phyloP scores from a whole-genome alignment of 2,329 filamentous ascomycete genomes.

The Myotisia sp. region DNA sequence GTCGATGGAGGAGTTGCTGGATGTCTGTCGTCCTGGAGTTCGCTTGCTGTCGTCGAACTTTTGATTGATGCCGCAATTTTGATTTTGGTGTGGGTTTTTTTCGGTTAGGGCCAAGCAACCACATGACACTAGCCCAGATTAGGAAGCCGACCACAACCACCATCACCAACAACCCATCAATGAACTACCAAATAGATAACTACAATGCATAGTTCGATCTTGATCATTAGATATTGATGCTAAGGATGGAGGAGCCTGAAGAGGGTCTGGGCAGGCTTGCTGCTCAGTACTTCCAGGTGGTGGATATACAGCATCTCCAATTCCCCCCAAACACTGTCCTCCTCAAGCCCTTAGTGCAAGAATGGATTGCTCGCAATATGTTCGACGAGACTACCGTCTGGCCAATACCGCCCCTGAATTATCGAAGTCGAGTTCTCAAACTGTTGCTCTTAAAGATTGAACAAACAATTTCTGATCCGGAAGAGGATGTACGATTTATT shows the following conservation, averaged over 20 bases:
- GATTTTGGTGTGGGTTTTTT: slow-evolving; percentile 31
- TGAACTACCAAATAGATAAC: no score
- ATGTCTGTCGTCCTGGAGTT: slow-evolving; percentile 20
- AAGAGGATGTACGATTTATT: slow-evolving; percentile 56
- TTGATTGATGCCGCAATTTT: slow-evolving; percentile 23
- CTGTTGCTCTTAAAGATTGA: slow-evolving; percentile 57
- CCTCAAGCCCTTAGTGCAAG: slow-evolving; percentile 48
- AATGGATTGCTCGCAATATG: slow-evolving; percentile 49
- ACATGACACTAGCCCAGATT: not conserved
- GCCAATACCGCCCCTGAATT: slow-evolving; percentile 51
- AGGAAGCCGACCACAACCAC: no score
- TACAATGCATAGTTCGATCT: no score
- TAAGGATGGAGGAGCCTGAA: no score
- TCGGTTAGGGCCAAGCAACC: slow-evolving; percentile 28
- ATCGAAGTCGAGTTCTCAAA: slow-evolving; percentile 61
- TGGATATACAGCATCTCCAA: slow-evolving; percentile 44
- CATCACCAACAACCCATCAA: no score
- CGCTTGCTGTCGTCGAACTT: slow-evolving; percentile 18
- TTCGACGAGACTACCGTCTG: slow-evolving; percentile 46
- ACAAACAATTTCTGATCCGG: slow-evolving; percentile 60
- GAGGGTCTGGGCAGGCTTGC: slow-evolving; percentile 27
- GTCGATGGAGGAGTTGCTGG: slow-evolving; percentile 13
- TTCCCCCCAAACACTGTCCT: slow-evolving; percentile 50
- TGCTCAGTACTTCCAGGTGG: slow-evolving; percentile 69
- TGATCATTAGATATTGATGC: slow-evolving; percentile 14